phyloP scores from a whole-genome alignment of 2,329 filamentous ascomycete genomes.

The Cladobotryum mycophilum region DNA sequence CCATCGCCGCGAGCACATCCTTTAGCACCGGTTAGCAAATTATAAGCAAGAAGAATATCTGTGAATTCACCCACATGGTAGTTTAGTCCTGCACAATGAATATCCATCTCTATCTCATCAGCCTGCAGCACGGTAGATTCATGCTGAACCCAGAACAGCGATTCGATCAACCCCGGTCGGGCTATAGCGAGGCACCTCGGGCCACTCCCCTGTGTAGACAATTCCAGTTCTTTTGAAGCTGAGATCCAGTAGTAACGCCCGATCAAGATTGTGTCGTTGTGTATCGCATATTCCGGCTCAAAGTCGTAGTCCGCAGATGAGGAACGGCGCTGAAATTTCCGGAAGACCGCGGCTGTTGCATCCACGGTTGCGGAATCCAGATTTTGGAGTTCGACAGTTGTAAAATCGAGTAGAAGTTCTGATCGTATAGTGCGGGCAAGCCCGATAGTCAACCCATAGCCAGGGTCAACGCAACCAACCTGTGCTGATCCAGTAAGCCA shows the following conservation, averaged over 20 bases:
- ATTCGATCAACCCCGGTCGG: not conserved
- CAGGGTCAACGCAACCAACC: slow-evolving; percentile 5
- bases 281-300: not conserved
- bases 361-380: not conserved
- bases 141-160: slow-evolving; percentile 1
- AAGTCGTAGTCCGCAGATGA: not conserved
- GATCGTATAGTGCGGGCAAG: not conserved
- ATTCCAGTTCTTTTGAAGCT: not conserved
- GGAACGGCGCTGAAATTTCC: not conserved
- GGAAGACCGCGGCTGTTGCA: not conserved
- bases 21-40: slow-evolving; percentile 15
- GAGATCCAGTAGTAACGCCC: not conserved
- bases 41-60: slow-evolving; percentile 11
- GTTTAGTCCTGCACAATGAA: slow-evolving; percentile 5
- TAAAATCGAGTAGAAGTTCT: slow-evolving; percentile 4
- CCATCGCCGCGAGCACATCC: slow-evolving; percentile 13
- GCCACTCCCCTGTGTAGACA: not conserved
- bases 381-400: slow-evolving; percentile 5
- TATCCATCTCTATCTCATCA: slow-evolving; percentile 3
- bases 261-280: not conserved
- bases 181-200: not conserved
- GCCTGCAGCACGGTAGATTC: not conserved
- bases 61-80: not conserved
- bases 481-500: slow-evolving; percentile 11
- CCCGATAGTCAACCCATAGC: slow-evolving; percentile 5